Evolutionary conservation across 2,329 filamentous ascomycete genomes (phyloP), one percentile per base, ranked within the genome.

Genomic region (Botrytis squamosa): DNA sequence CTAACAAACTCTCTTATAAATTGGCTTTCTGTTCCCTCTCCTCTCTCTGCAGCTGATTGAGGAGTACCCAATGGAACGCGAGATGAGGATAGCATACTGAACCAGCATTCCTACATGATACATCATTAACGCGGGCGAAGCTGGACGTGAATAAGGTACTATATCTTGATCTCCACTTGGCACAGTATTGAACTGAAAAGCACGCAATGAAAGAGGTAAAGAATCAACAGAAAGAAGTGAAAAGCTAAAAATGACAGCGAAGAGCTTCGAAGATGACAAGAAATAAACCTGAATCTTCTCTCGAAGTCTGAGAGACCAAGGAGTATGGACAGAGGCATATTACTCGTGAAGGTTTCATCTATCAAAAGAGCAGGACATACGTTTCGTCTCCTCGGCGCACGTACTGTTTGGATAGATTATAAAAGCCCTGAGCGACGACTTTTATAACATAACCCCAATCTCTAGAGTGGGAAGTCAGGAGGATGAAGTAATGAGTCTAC

Each of bases 41-140:
- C 5, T 10, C 46, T 25, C 46, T n/a, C 22, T n/a, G 14, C 46
- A 52, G 22, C 4, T 6, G 1, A 52, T 25, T 5, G 22, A 25
- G 46, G 9, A n/a, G 10, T n/a, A 6, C 1, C 16, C 4, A 5
- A 0, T 52, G 1, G 10, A 4, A 14, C 14, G 10, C 0, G 0
- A 6, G 10, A 52, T 1, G 14, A 12, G 22, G 10, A 52, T 25
- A n/a, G 10, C 22, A 4, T n/a, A 25, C 10, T 25, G 4, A 14
- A 25, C 22, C 1, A 52, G 10, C 22, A n/a, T 52, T 52, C 25
- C 25, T 25, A n/a, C 22, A n/a, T n/a, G 10, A n/a, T 52, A n/a
- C 4, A n/a, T 52, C 22, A 2, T 52, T 14, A 52, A 52, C 5
- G 46, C 4, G 10, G 46, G 46, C 10, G 22, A 52, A 2, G 10